Base-by-base conservation (phyloP, 2,329 filamentous ascomycete species). In the Ophiostoma pallidulum region DNA sequence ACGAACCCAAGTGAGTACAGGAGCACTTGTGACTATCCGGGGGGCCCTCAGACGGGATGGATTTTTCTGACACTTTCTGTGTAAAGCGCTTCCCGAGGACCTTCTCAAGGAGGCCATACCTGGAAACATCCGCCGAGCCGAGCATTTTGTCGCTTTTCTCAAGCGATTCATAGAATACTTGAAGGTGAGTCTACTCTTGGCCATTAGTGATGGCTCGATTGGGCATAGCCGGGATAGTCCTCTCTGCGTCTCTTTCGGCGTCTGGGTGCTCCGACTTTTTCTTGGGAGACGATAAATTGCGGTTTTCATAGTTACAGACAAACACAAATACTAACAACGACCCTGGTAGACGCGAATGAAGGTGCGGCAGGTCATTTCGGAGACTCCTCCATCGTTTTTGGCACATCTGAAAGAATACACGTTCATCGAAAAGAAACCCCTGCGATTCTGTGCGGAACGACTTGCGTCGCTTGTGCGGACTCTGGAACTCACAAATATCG, bases 121-220 rank as follows among this genome's bases (percentile, higher is more conserved):
- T 0, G 94, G 92, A 24, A 98, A 98, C 57, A 98, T 98, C 54
- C 76, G 92, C 51, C 77, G 92, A 66, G 92, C 92, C 4, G 92
- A 98, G 60, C 92, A 98, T 62, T 98, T 98, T 60, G 81, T 95
- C 13, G 80, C 89, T 1, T 98, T 98, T 63, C 67, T 98, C 49
- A 95, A 95, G 63, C 78, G 92, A 52, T 98, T 98, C 62, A 92
- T 98, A 55, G 94, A 98, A 64, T 98, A 98, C 59, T 74, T 98
- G 43, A 96, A 89, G 70, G 77, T 74, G 48, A 35, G 54, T 40
- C 13, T 13, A 20, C n/a, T 19, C 14, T 36, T 3, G 12, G 12
- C 13, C 29, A 3, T 3, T 41, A 24, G n/a, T n/a, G n/a, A n/a
- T n/a, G n/a, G n/a, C n/a, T n/a, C n/a, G n/a, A n/a, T n/a, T n/a